Base-by-base conservation (phyloP, 495 filamentous ascomycete genomes). In the Aspergillus carlsbadensis region DNA sequence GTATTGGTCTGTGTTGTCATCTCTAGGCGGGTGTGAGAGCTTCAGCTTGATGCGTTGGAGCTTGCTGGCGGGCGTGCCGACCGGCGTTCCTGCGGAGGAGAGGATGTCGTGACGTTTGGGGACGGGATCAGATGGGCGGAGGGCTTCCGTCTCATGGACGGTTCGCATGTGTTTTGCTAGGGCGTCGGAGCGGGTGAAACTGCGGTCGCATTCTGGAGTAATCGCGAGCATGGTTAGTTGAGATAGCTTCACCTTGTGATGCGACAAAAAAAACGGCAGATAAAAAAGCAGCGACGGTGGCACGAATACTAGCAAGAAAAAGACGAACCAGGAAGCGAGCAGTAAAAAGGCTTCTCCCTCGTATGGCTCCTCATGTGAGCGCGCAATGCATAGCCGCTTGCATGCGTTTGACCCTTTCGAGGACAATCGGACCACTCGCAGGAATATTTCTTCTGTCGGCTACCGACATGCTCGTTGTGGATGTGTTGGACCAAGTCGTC, bases 361-460 rank as follows among this genome's bases (percentile, higher is more conserved):
- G 94, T 98, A 73, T 98, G 94, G 66, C 91, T 96, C 67, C 94
- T 74, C 92, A 98, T 97, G 72, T 98, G 94, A 21, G 95, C 94
- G 66, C 91, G 88, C 57, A 98, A 75, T 13, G 94, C 94, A 74
- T 98, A 98, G 10, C 89, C 95, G 63, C 90, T 96, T 5, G 93
- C 92, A 74, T 98, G 94, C 14, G 89, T 84, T 73, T 90, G 82
- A 46, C 91, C 90, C 75, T 96, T 96, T 45, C 92, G 77, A 52
- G 74, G 78, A 67, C 94, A 98, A 54, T 93, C 92, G 21, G 79
- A 82, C 94, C 94, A 98, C 70, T 98, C 92, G 72, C 94, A 98
- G 10, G 88, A 87, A 70, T 97, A 98, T 69, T 87, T 89, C 74
- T 87, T 88, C 78, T 85, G 81, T 46, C 89, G 82, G 64, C 79